Evolutionary conservation across 2,329 filamentous ascomycete genomes (phyloP), one percentile per base, ranked within the genome.

Genomic region (Xylaria sp.): DNA sequence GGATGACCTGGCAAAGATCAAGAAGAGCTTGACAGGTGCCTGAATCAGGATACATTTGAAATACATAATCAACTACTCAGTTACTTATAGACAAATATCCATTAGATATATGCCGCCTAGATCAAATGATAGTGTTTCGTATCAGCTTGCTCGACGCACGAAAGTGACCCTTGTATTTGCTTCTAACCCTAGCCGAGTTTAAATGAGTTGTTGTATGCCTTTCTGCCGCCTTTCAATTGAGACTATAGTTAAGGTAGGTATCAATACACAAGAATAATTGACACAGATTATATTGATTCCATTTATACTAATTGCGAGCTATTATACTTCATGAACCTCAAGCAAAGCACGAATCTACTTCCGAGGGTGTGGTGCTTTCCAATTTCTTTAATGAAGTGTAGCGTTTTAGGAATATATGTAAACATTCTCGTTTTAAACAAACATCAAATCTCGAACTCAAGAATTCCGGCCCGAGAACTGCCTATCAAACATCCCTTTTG

Each of bases 1-100:
- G 1, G 79, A 80, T 2, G 85, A 88, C 60, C 65, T 88, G 48
- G 78, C 75, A 8, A 82, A 70, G 60, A 85, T 88, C 71, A 84
- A 81, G 79, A 76, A 72, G 69, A 86, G 87, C 70, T 75, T 87
- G 68, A 78, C 73, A 21, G 74, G 35, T 29, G 47, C 37, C 25
- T 69, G 47, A 60, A 23, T 58, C 8, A 16, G 5, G 5, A 27
- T 47, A 42, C 12, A 63, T 16, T 51, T 50, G 37, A 29, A 18
- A 27, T 23, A n/a, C 10, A 21, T 16, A 10, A 21, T 10, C n/a
- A 21, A 10, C 12, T 47, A 21, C 23, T 51, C 5, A 5, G 9
- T 25, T 60, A 4, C 32, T 42, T 29, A 8, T 27, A 40, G 37
- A 68, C 3, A 57, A 0, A n/a, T 5, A 53, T 29, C 3, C 21